Base-by-base conservation (phyloP, 371 early-diverging fungal genomes). In the Rhizopus arrhizus region DNA sequence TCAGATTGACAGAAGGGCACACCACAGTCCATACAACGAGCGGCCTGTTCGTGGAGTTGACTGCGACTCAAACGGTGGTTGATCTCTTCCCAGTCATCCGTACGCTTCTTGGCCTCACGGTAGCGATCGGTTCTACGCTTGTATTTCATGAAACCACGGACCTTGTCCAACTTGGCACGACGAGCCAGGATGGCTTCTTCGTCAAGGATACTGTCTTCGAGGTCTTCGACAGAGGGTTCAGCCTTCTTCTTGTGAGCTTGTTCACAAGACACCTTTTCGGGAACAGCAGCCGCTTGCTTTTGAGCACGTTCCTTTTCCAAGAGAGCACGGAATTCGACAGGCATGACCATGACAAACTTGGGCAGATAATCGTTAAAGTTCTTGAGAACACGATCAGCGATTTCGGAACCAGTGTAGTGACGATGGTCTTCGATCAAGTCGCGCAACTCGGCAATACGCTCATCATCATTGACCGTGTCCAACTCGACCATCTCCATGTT, bases 21-120 rank as follows among this genome's bases (percentile, higher is more conserved):
- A 77, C 98, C 98, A 72, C 97, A 95, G 67, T 94, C 96, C 92
- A 98, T 97, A 83, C 97, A 98, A 55, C 98, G 89, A 15, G 96
- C 94, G 32, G 95, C 95, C 77, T 98, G 97, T 52, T 91, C 89
- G 65, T 93, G 89, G 36, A 96, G 85, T 64, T 92, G 89, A 47
- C 84, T 81, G 16, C 85, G 82, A 22, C 83, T 83, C 63, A 96
- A 80, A 45, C 98, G 90, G 35, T 86, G 74, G 65, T 89, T 93
- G 80, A 98, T 89, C 81, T 98, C 98, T 53, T 94, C 87, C 91
- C 92, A 97, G 78, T 97, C 97, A 64, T 82, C 82, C 56, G 81
- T 73, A 55, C 98, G 92, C 77, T 86, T 86, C 59, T 74, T 74
- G 43, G 93, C 82, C 68, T 89, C 87, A 65, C 96, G 90, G 83